Conservation (phyloP, 352 stramenopile species). For the Phytophthora melonis region DNA sequence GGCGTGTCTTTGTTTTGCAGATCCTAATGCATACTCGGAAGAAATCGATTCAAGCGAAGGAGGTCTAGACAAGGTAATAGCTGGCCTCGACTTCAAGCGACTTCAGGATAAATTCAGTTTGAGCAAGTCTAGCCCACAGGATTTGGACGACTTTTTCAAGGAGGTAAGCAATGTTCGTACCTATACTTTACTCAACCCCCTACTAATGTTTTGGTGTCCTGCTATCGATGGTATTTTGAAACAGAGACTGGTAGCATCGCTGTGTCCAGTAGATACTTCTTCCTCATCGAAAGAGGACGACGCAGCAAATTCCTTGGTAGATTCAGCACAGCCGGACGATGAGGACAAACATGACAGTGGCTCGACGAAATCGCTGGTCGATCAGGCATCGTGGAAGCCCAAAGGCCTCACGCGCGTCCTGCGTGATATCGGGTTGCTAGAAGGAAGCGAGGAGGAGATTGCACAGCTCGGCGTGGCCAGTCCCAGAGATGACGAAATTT, state of each 20-base stretch:
- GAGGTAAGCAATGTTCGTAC: conserved; percentile 36
- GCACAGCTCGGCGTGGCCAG: conserved; percentile 29
- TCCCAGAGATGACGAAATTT: conserved; percentile 70
- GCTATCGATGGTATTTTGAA: background rate
- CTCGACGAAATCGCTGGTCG: conserved; percentile 6
- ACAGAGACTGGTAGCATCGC: conserved; percentile 48
- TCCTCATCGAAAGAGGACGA: conserved; percentile 18
- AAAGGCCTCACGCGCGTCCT: conserved; percentile 42
- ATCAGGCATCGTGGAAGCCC: conserved; percentile 39
- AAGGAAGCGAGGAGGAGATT: conserved; percentile 43
- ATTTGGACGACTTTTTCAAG: conserved; percentile 58
- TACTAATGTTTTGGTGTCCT: background rate
- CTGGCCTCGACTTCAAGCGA: conserved; percentile 21
- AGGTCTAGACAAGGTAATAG: conserved; percentile 10
- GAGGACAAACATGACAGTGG: conserved; percentile 28
- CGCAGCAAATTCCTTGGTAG: background rate
- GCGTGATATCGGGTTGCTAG: conserved; percentile 59
- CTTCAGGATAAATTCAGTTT: conserved; percentile 31
- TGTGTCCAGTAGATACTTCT: conserved; percentile 26
- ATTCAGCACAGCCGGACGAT: conserved; percentile 25
- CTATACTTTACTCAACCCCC: background rate
- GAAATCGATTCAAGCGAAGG: conserved; percentile 16
- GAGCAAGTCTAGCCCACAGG: conserved; percentile 19
- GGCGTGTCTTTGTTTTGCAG: conserved; percentile 12
- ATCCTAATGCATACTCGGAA: conserved; percentile 32